A percentile compares a stretch with the other conserved stretches of the same genome.
These are phyloP conservation scores for Globisporangium radiosum DNA, from an alignment of 352 stramenopile species.

Conservation along the genomic window DNA sequence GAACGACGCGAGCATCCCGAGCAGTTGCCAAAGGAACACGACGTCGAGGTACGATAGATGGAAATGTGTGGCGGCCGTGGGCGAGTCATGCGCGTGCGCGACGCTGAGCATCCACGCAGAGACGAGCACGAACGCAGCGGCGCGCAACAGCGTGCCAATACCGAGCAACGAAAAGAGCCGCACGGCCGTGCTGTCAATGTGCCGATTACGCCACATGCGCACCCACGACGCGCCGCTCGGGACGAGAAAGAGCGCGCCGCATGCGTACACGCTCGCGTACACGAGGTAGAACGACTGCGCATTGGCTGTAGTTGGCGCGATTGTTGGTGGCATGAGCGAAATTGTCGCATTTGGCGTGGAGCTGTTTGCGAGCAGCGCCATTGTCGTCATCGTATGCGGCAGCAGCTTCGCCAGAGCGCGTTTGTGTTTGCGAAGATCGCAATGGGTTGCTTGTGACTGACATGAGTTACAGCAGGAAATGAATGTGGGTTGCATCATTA, in stretches of 20 bases:
- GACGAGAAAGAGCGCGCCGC: slow-evolving; percentile 39
- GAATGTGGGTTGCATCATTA: too few relatives aligned
- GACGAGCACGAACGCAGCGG: slow-evolving; percentile 42
- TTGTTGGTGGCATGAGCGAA: background rate
- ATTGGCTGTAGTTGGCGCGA: background rate
- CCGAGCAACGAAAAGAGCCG: slow-evolving; percentile 48
- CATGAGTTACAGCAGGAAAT: background rate
- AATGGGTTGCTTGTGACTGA: background rate
- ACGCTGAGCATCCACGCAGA: slow-evolving; percentile 46
- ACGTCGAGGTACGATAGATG: slow-evolving; percentile 55
- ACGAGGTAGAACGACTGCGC: slow-evolving; percentile 27
- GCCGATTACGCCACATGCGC: slow-evolving; percentile 34
- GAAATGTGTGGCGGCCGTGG: slow-evolving; percentile 33
- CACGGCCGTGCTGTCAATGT: slow-evolving; percentile 40
- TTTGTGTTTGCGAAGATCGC: background rate
- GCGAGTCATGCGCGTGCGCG: slow-evolving; percentile 24
- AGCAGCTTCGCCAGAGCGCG: background rate
- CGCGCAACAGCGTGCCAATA: slow-evolving; percentile 33
- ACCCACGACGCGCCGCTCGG: slow-evolving; percentile 27
- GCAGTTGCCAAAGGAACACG: slow-evolving; percentile 46
- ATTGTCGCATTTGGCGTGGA: background rate
- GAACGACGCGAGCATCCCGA: slow-evolving; percentile 35
- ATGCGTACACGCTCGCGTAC: slow-evolving; percentile 48
- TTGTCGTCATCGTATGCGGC: background rate
- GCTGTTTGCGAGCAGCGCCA: background rate